Base-by-base conservation (phyloP, 2,329 filamentous ascomycete genomes). In the Trichoderma atrobrunneum region DNA sequence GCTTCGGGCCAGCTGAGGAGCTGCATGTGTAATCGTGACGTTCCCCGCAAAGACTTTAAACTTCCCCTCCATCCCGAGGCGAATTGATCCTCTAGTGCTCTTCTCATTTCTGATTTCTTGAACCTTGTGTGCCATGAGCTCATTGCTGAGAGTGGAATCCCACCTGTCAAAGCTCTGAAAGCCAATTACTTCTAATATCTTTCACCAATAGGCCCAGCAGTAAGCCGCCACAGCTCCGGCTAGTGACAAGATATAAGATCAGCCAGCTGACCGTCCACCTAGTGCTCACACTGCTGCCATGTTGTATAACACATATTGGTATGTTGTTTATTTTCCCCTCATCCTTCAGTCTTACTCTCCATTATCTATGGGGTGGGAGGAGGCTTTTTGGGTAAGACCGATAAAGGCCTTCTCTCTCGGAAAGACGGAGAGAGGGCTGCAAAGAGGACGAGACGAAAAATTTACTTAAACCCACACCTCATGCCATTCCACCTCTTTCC, bases 211-310 rank as follows among this genome's bases (percentile, higher is more conserved):
- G 24, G 24, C 65, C 54, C 54, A 60, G 54, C 36, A 60, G 65
- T 69, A 69, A 69, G 65, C 65, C 65, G 56, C 65, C 65, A 69
- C 65, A 3, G 21, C 32, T 11, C 32, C 24, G 48, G 24, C 36
- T 67, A 28, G 60, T 39, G 34, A 28, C 11, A 21, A 16, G 32
- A 28, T 57, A 67, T 57, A 59, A 67, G 64, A 59, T n/a, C 16
- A 16, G 24, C 32, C n/a, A 32, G 56, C 64, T 67, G 64, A 67
- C 64, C 64, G 43, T 16, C 39, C 61, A 16, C 39, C 16, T 59
- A 67, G 64, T 67, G 64, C 64, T 67, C 65, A 69, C 65, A 61
- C 18, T 60, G 36, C 28, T 69, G n/a, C 65, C 56, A n/a, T 69
- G 65, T 10, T 69, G 64, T 43, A 43, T 59, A 21, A 59, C 54